Evolutionary conservation across 176 grass and related monocot genomes (phyloP).

Genomic region (Puccinellia tenuiflora): DNA sequence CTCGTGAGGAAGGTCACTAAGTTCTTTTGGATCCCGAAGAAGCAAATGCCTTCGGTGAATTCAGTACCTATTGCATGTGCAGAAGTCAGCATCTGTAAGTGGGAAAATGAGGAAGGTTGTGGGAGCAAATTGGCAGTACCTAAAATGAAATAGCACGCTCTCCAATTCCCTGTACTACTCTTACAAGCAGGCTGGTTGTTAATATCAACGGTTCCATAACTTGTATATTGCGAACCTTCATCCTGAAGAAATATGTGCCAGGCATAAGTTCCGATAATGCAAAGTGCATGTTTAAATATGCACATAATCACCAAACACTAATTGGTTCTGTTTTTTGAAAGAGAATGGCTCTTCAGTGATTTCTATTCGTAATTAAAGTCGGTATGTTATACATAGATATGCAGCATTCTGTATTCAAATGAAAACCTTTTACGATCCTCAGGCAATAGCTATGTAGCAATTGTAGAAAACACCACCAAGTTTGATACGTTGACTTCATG

Average conservation of each 20-base stretch:
- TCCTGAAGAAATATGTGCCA: not conserved
- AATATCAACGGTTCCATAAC: conserved; percentile 22
- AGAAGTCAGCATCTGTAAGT: not conserved
- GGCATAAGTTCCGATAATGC: not conserved
- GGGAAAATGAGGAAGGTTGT: not conserved
- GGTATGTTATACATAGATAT: not conserved
- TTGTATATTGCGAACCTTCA: not conserved
- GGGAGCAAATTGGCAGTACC: not conserved
- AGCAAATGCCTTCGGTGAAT: conserved; percentile 12
- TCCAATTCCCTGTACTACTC: conserved; percentile 23
- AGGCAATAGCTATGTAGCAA: not conserved
- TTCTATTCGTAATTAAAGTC: not conserved
- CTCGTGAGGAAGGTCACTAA: conserved; percentile 6
- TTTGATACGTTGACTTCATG: not conserved
- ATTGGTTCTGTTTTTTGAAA: not conserved
- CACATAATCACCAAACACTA: not conserved
- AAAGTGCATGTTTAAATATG: not conserved
- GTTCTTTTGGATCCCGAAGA: conserved; percentile 17
- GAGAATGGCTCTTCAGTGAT: not conserved
- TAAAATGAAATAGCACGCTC: conserved; percentile 35
- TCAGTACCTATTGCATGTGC: not conserved
- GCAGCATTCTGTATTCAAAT: not conserved
- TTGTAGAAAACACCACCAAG: not conserved
- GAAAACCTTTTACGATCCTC: not conserved
- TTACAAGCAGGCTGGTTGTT: conserved; percentile 13